A percentile compares a stretch with the other conserved stretches of the same genome.
These are phyloP conservation scores for Mycothermus thermophilus DNA, from an alignment of 495 filamentous ascomycete species.

Conservation along the genomic window DNA sequence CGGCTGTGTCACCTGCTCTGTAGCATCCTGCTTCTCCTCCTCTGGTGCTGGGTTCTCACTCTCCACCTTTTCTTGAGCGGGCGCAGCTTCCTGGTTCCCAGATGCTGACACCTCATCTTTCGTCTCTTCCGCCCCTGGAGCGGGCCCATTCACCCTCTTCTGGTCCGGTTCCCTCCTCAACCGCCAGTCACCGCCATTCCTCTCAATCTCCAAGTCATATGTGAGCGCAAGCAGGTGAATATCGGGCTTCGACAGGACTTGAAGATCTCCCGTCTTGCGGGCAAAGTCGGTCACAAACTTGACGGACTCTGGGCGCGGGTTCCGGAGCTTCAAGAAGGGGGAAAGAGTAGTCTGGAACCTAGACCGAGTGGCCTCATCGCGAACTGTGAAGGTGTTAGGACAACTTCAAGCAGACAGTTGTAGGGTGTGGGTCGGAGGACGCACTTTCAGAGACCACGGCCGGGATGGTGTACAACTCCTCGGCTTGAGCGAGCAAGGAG, in stretches of 20 bases:
- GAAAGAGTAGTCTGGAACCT: slow-evolving; percentile 68
- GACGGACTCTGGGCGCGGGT: slow-evolving; percentile 59
- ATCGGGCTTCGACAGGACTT: slow-evolving; percentile 77
- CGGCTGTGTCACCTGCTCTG: too few species aligned
- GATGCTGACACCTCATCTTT: background rate
- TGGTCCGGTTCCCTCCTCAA: slow-evolving; percentile 64
- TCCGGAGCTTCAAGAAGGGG: slow-evolving; percentile 69
- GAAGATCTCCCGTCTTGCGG: slow-evolving; percentile 74
- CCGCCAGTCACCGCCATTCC: slow-evolving; percentile 66
- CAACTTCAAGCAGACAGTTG: background rate
- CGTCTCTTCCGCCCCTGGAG: slow-evolving; percentile 31
- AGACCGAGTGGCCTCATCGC: slow-evolving; percentile 62
- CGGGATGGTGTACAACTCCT: slow-evolving; percentile 72
- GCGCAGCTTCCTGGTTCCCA: background rate
- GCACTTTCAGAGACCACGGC: slow-evolving; percentile 76
- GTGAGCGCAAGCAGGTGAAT: slow-evolving; percentile 76
- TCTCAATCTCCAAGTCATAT: slow-evolving; percentile 80
- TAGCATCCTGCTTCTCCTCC: slow-evolving; percentile 8
- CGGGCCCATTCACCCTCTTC: slow-evolving; percentile 57
- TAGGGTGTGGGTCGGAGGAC: background rate
- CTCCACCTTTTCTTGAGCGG: slow-evolving; percentile 1
- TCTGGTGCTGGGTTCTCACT: slow-evolving; percentile 4
- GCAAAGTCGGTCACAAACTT: slow-evolving; percentile 74
- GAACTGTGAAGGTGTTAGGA: slow-evolving; percentile 12
- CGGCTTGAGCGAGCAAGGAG: slow-evolving; percentile 57